These are phyloP conservation scores for Ganoderma sp. DNA, from an alignment of 1,284 basidiomycete species.

Conservation along the genomic window DNA sequence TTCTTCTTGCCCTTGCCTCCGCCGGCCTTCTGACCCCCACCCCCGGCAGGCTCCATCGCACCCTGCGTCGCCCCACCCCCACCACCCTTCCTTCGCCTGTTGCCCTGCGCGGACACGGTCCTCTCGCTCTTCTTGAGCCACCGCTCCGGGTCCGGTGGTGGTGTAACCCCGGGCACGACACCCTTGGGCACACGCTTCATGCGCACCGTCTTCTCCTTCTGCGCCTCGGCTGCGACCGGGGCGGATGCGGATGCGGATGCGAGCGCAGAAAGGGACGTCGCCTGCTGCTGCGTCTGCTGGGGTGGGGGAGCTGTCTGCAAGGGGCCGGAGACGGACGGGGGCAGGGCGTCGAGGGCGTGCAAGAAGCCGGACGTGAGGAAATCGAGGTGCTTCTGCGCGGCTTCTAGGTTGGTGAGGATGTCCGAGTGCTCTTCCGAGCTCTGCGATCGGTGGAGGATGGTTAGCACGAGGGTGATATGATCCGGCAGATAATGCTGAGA, in stretches of 20 bases:
- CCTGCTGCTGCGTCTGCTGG: conserved; percentile 32
- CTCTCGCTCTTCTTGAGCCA: conserved; percentile 85
- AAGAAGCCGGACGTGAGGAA: conserved; percentile 78
- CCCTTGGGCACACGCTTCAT: conserved; percentile 72
- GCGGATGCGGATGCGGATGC: conserved; percentile 36
- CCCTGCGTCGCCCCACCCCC: conserved; percentile 74
- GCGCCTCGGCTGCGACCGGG: conserved; percentile 35
- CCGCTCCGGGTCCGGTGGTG: conserved; percentile 78
- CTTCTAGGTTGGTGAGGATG: conserved; percentile 81
- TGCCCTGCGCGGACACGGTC: conserved; percentile 54
- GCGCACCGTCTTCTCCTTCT: conserved; percentile 58
- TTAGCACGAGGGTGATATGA: conserved; percentile 7
- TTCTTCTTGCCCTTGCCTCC: conserved; percentile 59
- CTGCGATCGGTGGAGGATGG: conserved; percentile 45
- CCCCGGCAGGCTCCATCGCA: conserved; percentile 45
- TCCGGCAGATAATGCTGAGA: neutral
- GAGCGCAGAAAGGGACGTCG: conserved; percentile 44
- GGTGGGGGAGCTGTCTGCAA: conserved; percentile 69
- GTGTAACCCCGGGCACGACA: conserved; percentile 75
- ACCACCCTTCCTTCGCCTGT: conserved; percentile 57
- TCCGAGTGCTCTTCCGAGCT: conserved; percentile 87
- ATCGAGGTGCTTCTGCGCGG: conserved; percentile 79
- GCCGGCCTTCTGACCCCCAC: conserved; percentile 43
- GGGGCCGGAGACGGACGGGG: conserved; percentile 53
- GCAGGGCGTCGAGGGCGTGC: conserved; percentile 63